These are phyloP conservation scores for Caryopteris hybrid DNA, from an alignment of 305 asterid species.

Conservation along the genomic window DNA sequence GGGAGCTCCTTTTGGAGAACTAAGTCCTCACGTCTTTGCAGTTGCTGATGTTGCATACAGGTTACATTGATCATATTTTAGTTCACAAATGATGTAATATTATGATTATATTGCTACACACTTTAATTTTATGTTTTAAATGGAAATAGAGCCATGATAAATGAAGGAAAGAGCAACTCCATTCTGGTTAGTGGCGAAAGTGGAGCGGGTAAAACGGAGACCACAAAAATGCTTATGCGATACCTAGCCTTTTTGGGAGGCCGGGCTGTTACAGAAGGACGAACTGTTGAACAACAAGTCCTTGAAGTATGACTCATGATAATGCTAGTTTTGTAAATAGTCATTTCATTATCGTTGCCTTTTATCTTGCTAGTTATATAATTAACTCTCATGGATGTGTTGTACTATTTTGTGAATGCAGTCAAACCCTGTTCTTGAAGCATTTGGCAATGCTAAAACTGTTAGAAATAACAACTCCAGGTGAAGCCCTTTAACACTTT, in stretches of 20 bases:
- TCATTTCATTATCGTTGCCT: slow-evolving; percentile 3
- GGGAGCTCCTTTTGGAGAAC: slow-evolving; percentile 93
- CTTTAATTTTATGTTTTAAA: slow-evolving; percentile 11
- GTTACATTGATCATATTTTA: slow-evolving; percentile 32
- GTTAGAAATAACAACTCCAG: slow-evolving; percentile 98
- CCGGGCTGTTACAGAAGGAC: slow-evolving; percentile 93
- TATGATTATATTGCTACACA: slow-evolving; percentile 16
- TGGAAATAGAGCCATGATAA: slow-evolving; percentile 82
- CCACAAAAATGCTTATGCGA: slow-evolving; percentile 97
- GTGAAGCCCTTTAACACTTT: slow-evolving; percentile 42
- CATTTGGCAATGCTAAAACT: slow-evolving; percentile 98
- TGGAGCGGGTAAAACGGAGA: slow-evolving; percentile 99
- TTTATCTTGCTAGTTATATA: slow-evolving; percentile 17
- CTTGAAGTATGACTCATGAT: slow-evolving; percentile 72
- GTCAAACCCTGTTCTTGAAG: slow-evolving; percentile 99
- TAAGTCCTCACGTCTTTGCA: slow-evolving; percentile 98
- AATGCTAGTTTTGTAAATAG: slow-evolving; percentile 22
- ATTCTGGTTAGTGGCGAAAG: slow-evolving; percentile 98
- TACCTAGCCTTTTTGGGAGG: slow-evolving; percentile 97
- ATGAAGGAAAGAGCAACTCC: slow-evolving; percentile 90
- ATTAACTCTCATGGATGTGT: slow-evolving; percentile 25
- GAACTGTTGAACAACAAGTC: slow-evolving; percentile 99
- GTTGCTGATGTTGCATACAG: slow-evolving; percentile 99
- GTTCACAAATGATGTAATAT: slow-evolving; percentile 7
- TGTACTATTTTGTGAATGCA: slow-evolving; percentile 41